phyloP scores from a whole-genome alignment of 2,329 filamentous ascomycete genomes.

The Aureobasidium sp. region DNA sequence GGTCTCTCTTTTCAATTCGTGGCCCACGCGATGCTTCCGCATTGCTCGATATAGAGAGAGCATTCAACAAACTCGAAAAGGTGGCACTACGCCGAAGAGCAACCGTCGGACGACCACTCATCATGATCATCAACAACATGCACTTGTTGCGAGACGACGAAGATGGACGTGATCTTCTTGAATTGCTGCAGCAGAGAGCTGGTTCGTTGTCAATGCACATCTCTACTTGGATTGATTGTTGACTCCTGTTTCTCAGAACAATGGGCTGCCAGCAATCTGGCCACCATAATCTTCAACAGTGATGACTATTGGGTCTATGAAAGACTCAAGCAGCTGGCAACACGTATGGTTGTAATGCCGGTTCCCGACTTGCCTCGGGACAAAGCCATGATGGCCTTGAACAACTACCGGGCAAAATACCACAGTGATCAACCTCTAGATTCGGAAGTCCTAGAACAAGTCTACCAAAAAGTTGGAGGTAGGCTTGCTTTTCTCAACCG shows the following conservation, averaged over 20 bases:
- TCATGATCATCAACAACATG: conserved; percentile 92
- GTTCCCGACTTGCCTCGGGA: conserved; percentile 73
- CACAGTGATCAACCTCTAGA: conserved; percentile 52
- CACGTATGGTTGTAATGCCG: conserved; percentile 86
- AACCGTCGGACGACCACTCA: conserved; percentile 56
- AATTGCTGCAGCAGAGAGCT: conserved; percentile 88
- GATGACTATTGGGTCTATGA: conserved; percentile 99
- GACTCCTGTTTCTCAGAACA: conserved; percentile 54
- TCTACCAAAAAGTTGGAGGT: conserved; percentile 82
- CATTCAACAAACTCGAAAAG: conserved; percentile 96
- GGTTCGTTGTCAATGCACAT: neutral
- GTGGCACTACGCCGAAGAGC: conserved; percentile 67
- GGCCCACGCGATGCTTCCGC: conserved; percentile 88
- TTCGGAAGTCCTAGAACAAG: conserved; percentile 53
- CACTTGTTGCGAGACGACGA: conserved; percentile 88
- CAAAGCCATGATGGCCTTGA: conserved; percentile 67
- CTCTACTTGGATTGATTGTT: neutral
- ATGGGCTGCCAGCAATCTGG: conserved; percentile 86
- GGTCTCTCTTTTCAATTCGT: conserved; percentile 87
- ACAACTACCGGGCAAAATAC: conserved; percentile 73
- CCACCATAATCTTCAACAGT: conserved; percentile 88
- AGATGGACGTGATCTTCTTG: conserved; percentile 84
- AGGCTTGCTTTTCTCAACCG: conserved; percentile 79
- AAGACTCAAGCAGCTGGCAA: conserved; percentile 81
- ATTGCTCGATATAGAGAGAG: conserved; percentile 87